Percentiles rank a stretch among this genome's conserved stretches.
Evolutionary conservation across 2,329 filamentous ascomycete species (phyloP).

Genomic region (Hymenoscyphus salicellus): DNA sequence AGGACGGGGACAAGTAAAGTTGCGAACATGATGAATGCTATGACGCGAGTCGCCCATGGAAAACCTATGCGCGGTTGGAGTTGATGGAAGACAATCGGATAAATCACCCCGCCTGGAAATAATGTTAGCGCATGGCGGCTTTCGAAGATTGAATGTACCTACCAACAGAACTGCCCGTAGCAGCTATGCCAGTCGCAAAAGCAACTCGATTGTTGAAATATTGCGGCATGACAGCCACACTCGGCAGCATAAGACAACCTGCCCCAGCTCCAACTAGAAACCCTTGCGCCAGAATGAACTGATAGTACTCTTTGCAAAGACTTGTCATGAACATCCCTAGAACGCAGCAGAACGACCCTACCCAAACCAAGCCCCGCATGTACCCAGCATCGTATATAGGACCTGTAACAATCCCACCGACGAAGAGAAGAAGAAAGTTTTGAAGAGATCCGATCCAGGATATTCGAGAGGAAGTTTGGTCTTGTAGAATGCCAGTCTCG

Average conservation of each 20-base stretch:
- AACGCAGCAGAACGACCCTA: conserved; percentile 38
- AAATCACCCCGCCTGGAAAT: conserved; percentile 42
- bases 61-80: conserved; percentile 43
- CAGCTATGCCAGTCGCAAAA: conserved; percentile 38
- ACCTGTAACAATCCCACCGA: conserved; percentile 32
- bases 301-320: conserved; percentile 47
- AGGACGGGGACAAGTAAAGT: conserved; percentile 37
- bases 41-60: conserved; percentile 43
- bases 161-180: conserved; percentile 41
- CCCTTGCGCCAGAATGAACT: conserved; percentile 54
- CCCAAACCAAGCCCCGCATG: conserved; percentile 22
- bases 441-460: conserved; percentile 52
- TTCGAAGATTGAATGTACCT: background rate
- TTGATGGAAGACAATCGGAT: conserved; percentile 43
- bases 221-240: conserved; percentile 61
- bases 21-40: conserved; percentile 44
- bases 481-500: conserved; percentile 36
- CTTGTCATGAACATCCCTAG: conserved; percentile 42
- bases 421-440: conserved; percentile 42
- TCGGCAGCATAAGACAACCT: conserved; percentile 61
- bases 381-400: conserved; percentile 28
- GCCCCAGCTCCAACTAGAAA: conserved; percentile 44
- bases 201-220: conserved; percentile 31
- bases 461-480: conserved; percentile 38
- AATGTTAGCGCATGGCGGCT: background rate